Percentiles rank a stretch among this genome's conserved stretches.
These are phyloP conservation scores for Gremmenia infestans DNA, from an alignment of 2,329 filamentous ascomycete species.

Conservation along the genomic window DNA sequence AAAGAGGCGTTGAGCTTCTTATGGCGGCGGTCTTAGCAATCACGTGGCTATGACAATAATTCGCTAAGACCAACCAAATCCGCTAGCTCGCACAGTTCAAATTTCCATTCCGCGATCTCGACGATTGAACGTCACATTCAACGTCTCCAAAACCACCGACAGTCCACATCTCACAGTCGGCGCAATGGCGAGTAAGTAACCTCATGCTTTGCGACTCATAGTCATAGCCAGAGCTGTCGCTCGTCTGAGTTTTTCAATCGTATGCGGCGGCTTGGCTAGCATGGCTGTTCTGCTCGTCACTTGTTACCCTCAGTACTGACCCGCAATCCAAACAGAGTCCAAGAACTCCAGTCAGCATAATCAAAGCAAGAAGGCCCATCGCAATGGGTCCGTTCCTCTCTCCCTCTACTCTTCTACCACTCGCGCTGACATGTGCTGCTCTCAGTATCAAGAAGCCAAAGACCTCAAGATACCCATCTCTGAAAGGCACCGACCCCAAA, in stretches of 20 bases:
- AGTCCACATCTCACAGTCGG: constrained; percentile 25
- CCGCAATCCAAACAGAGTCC: constrained; percentile 63
- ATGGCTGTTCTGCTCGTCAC: background rate
- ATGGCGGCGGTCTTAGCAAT: background rate
- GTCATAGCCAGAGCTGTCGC: background rate
- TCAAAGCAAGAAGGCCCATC: constrained; percentile 97
- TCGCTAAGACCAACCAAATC: background rate
- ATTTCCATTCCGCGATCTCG: background rate
- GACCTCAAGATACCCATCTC: constrained; percentile 96
- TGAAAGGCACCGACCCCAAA: constrained; percentile 99
- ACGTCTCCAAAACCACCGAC: background rate
- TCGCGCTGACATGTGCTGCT: constrained; percentile 3
- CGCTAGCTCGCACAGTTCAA: background rate
- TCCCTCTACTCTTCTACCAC: constrained; percentile 4
- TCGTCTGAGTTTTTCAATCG: background rate
- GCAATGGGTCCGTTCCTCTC: constrained; percentile 70
- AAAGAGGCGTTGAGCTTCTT: too few species aligned
- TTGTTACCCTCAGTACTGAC: background rate
- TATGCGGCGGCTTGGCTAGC: background rate
- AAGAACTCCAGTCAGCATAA: constrained; percentile 99
- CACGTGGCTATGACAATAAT: background rate
- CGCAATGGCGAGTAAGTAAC: constrained; percentile 66
- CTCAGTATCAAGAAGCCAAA: constrained; percentile 99
- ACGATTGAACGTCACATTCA: background rate
- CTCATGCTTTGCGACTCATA: background rate